Evolutionary conservation across 345 rosid species (phyloP).

Genomic region (Euclidium syriacum): DNA sequence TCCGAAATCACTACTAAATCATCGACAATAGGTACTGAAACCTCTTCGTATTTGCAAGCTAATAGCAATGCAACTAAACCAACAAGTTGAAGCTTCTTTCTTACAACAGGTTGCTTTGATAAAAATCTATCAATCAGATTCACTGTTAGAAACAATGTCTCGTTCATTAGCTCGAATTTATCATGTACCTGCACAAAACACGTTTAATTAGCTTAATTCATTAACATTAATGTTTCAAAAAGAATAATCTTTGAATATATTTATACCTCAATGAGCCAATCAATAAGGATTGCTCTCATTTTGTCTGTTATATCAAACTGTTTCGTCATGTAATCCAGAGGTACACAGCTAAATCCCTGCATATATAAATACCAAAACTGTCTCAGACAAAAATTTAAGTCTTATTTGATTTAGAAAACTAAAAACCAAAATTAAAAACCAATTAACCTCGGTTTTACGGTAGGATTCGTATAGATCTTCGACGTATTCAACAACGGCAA

Average conservation of each 20-base stretch:
- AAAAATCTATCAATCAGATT: conserved; percentile 55
- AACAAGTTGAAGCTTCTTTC: conserved; percentile 55
- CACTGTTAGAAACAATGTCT: conserved; percentile 52
- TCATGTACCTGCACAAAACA: conserved; percentile 43
- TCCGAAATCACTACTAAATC: conserved; percentile 48
- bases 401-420: neutral
- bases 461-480: conserved; percentile 60
- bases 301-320: conserved; percentile 76
- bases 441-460: conserved; percentile 63
- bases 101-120: conserved; percentile 31
- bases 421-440: too few species aligned
- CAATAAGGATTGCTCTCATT: conserved; percentile 93
- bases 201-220: neutral
- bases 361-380: neutral
- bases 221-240: neutral
- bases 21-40: conserved; percentile 47
- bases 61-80: conserved; percentile 71
- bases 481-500: conserved; percentile 72
- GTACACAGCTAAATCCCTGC: conserved; percentile 59
- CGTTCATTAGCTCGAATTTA: conserved; percentile 55
- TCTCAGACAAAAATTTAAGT: neutral
- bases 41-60: conserved; percentile 64
- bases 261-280: conserved; percentile 94
- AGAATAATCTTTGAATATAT: neutral
- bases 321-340: conserved; percentile 53